phyloP scores from a whole-genome alignment of 192 early-diverging fungal species.

The Entomortierella lignicola region DNA sequence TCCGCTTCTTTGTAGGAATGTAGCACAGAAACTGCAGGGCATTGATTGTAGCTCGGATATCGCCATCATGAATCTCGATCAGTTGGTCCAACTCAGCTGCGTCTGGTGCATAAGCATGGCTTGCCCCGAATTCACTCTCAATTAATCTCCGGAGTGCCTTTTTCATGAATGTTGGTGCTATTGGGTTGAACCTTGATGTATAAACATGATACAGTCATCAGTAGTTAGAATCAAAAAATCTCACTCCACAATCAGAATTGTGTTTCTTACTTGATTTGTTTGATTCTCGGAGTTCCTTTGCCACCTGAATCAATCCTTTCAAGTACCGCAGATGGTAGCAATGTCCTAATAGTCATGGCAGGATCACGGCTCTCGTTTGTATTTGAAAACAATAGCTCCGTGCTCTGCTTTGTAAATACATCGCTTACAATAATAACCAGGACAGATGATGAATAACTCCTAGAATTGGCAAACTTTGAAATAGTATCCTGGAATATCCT shows the following conservation, averaged over 20 bases:
- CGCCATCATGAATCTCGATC: constrained; percentile 63
- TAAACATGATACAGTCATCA: too few relatives aligned
- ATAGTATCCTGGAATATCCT: constrained; percentile 64
- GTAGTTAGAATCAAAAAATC: too few relatives aligned
- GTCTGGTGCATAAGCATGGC: constrained; percentile 12
- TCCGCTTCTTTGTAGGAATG: constrained; percentile 11
- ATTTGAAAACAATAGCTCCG: constrained; percentile 37
- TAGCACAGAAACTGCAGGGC: constrained; percentile 62
- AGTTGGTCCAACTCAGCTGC: constrained; percentile 50
- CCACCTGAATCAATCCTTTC: constrained; percentile 36
- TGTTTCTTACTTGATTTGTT: constrained; percentile 54
- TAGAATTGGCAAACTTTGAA: constrained; percentile 52
- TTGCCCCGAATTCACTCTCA: constrained; percentile 28
- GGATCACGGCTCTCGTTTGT: constrained; percentile 30
- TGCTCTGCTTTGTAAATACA: constrained; percentile 49
- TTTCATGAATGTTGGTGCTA: constrained; percentile 70
- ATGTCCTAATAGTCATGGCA: constrained; percentile 25
- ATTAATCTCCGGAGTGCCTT: constrained; percentile 67
- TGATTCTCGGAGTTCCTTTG: constrained; percentile 11
- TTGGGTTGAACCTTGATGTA: constrained; percentile 68
- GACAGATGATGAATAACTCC: constrained; percentile 12
- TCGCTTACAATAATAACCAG: constrained; percentile 52
- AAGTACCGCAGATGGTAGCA: constrained; percentile 26
- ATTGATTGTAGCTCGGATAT: constrained; percentile 69
- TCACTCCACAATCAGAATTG: too few relatives aligned